These are phyloP conservation scores for Kwoniella bestiolae DNA, from an alignment of 768 basidiomycete species.

Conservation along the genomic window DNA sequence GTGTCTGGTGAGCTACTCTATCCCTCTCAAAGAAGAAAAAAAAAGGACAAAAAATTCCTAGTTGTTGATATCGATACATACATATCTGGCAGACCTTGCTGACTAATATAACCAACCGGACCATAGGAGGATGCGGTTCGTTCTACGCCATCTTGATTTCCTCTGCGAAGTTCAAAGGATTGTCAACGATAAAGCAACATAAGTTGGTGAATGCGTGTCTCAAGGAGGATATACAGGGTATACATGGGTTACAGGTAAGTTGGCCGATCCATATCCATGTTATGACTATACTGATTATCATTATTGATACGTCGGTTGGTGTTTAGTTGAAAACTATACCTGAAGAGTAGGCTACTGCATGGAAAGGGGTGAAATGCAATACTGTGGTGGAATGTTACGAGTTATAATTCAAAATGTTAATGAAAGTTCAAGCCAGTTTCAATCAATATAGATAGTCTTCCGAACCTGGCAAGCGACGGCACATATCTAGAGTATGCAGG, in stretches of 20 bases:
- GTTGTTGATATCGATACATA: no score
- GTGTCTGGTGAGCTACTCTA: constrained; percentile 73
- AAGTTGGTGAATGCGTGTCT: constrained; percentile 81
- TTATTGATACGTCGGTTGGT: not conserved
- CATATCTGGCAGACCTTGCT: not conserved
- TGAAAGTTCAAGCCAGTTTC: no score
- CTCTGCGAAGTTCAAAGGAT: constrained; percentile 80
- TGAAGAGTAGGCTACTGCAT: constrained; percentile 22
- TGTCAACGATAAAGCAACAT: constrained; percentile 91
- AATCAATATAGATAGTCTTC: no score
- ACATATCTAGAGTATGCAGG: no score
- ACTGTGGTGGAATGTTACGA: no score
- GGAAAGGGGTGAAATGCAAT: not conserved
- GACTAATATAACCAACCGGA: not conserved
- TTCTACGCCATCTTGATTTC: constrained; percentile 93
- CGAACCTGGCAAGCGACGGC: no score
- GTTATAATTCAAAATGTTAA: no score
- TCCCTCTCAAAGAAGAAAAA: no score
- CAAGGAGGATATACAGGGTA: constrained; percentile 84
- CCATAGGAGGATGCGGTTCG: constrained; percentile 87
- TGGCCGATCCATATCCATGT: no score
- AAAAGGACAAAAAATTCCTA: no score
- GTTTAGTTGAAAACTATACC: constrained; percentile 47
- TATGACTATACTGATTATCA: not conserved
- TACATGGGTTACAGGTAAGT: constrained; percentile 90